Base-by-base conservation (phyloP, 1,284 basidiomycete genomes). In the Pseudozyma sp. region DNA sequence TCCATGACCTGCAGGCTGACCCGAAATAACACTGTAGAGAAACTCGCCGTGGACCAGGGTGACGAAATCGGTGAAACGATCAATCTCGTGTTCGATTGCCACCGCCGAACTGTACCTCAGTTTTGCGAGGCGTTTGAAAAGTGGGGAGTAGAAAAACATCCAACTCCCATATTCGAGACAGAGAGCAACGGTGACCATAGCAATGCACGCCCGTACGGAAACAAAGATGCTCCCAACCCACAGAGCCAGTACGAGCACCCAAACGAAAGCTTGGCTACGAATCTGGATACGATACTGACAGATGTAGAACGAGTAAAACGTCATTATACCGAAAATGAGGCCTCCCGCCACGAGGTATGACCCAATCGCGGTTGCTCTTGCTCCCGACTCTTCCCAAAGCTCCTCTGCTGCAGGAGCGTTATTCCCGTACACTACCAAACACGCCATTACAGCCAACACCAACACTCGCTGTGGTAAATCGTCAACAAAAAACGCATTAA, bases 61-160 rank as follows among this genome's bases (percentile, higher is more conserved):
- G 63, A 77, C 62, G 49, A 82, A 82, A 43, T 80, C 80, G 34
- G 62, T 68, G n/a, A 76, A 79, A 6, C 80, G 52, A 31, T 82
- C 80, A 19, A 82, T 67, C 60, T 81, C 79, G 57, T 82, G 80
- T 36, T 82, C 80, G 58, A 82, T 82, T 39, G 63, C 71, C 10
- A 79, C 61, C 1, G 77, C 79, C 3, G 78, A 79, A 12, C 62
- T 69, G 54, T 82, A 82, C 3, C 66, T 51, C 25, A 82, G 56
- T 44, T 69, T 72, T 18, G 79, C 59, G 13, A 76, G 13, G 0
- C 63, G 42, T 45, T 81, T 81, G 70, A 82, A 81, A 0, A 68
- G 39, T 0, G 76, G 76, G 14, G 51, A 59, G 62, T 78, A 81
- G 69, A 72, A 74, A 19, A 77, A 77, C 51, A 66, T 49, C 79